Percentiles rank a stretch among this genome's conserved stretches.
Evolutionary conservation across 2,329 filamentous ascomycete genomes (phyloP).

Genomic region (Fusarium robinianum): DNA sequence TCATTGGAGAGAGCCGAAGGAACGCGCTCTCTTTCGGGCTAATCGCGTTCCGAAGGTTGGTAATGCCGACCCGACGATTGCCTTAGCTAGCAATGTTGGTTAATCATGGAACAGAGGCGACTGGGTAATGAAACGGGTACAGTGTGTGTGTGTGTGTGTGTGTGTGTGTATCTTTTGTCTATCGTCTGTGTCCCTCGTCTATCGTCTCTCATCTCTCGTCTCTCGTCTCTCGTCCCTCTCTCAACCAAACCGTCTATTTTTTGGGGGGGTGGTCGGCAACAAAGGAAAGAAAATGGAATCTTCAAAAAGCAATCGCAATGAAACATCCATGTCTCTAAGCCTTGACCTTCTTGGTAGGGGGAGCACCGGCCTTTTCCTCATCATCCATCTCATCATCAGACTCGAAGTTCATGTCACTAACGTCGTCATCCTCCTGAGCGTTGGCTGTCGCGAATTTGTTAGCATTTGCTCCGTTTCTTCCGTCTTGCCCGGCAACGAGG

Average conservation of each 20-base stretch:
- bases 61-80: constrained; percentile 3
- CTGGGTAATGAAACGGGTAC: background rate
- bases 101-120: no score
- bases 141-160: no score
- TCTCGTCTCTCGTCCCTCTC: constrained; percentile 15
- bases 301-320: background rate
- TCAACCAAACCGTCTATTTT: constrained; percentile 35
- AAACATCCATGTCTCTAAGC: constrained; percentile 33
- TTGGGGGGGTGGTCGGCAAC: constrained; percentile 9
- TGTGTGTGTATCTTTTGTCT: no score
- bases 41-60: constrained; percentile 7
- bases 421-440: constrained; percentile 69
- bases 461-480: constrained; percentile 34
- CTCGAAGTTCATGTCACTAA: constrained; percentile 74
- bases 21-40: constrained; percentile 18
- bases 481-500: background rate
- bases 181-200: background rate
- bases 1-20: constrained; percentile 11
- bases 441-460: constrained; percentile 39
- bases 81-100: background rate
- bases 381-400: constrained; percentile 60
- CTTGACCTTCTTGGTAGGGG: constrained; percentile 51
- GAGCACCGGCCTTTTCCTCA: constrained; percentile 50
- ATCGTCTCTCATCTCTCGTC: constrained; percentile 10
- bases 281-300: constrained; percentile 27